Conservation (phyloP, 2,329 filamentous ascomycete species). For the Pseudocercospora musae region DNA sequence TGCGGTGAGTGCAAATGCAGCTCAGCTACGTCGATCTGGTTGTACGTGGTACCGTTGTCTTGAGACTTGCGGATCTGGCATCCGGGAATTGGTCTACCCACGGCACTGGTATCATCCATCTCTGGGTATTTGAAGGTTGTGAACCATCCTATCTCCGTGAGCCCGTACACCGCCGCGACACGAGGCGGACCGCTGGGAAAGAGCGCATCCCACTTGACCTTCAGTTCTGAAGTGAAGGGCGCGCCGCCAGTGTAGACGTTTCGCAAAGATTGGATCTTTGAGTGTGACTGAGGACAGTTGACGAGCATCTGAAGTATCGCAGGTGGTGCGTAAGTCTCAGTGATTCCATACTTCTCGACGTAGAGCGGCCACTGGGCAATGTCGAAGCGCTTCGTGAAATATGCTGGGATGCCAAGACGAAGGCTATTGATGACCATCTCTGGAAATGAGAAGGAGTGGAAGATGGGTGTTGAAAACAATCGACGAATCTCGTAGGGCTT, state of each 20-base stretch:
- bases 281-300: slow-evolving; percentile 34
- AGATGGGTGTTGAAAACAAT: slow-evolving; percentile 52
- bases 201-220: slow-evolving; percentile 39
- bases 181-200: slow-evolving; percentile 42
- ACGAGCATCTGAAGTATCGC: slow-evolving; percentile 40
- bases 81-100: slow-evolving; percentile 46
- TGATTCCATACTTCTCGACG: slow-evolving; percentile 44
- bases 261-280: slow-evolving; percentile 41
- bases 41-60: slow-evolving; percentile 5
- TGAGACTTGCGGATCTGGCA: slow-evolving; percentile 36
- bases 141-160: slow-evolving; percentile 52
- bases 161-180: slow-evolving; percentile 52
- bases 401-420: slow-evolving; percentile 46
- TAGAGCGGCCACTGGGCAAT: slow-evolving; percentile 34
- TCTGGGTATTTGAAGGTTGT: slow-evolving; percentile 41
- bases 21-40: slow-evolving; percentile 28
- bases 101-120: slow-evolving; percentile 45
- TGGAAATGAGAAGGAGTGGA: slow-evolving; percentile 51
- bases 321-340: slow-evolving; percentile 49
- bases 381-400: slow-evolving; percentile 49
- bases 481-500: slow-evolving; percentile 40
- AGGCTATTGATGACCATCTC: slow-evolving; percentile 48
- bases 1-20: slow-evolving; percentile 40
- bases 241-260: slow-evolving; percentile 51
- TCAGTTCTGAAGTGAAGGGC: slow-evolving; percentile 44